Base-by-base conservation (phyloP, 2,329 filamentous ascomycete species). In the Chaetothyriales sp. region DNA sequence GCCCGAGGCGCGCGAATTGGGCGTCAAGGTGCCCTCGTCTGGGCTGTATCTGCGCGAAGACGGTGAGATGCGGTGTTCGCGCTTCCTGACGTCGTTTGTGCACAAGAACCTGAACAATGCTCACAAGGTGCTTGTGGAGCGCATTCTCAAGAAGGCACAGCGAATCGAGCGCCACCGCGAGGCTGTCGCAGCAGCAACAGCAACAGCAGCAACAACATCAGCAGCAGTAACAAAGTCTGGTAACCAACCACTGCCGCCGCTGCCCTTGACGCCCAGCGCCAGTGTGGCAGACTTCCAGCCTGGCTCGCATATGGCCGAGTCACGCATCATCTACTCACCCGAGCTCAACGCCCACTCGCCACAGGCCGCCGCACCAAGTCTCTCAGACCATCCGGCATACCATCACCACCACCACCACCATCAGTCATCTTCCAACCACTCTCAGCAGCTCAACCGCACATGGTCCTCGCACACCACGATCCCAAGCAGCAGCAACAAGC, bases 11-110 rank as follows among this genome's bases (percentile, higher is more conserved):
- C 67, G 76, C 9, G 84, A 90, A 67, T 66, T 85, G 19, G 83
- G 81, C 4, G 66, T 84, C 5, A 75, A 75, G 12, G 78, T 75
- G 0, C 86, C 86, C 0, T 66, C 73, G 19, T 70, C 78, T 43
- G 87, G 86, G 0, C 70, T 94, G 10, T 93, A 88, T 63, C 70
- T 94, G 43, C 75, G 84, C n/a, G 87, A 94, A 70, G 87, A 94
- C 57, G 81, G 92, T 47, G 82, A 87, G 55, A 80, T 94, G 73
- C 77, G 77, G 51, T 93, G 86, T 69, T 90, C 88, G 61, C 70
- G 87, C 52, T 70, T 92, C 55, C 77, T 92, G 70, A 75, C 80
- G 0, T 68, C 70, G 6, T 93, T 93, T 61, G 84, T 94, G 52
- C 89, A 85, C 72, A 84, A 80, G 68, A 92, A 85, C 12, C 74